A percentile compares a stretch with the other conserved stretches of the same genome.
Evolutionary conservation across 371 early-diverging fungal species (phyloP).

Genomic region (Dinochytrium kinnereticum): DNA sequence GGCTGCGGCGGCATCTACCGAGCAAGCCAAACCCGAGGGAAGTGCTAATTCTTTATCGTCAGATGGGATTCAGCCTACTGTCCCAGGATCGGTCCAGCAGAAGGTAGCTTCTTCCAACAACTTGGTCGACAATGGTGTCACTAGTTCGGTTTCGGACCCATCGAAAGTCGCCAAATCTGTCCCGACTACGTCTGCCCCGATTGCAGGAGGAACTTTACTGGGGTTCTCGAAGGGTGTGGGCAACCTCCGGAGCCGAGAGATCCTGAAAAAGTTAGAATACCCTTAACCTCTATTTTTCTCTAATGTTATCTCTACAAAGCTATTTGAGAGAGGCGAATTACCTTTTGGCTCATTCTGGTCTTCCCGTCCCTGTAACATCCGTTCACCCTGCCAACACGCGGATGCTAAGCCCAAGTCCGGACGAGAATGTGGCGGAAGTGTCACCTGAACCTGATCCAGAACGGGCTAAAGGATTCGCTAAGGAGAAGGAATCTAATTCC

Average conservation of each 20-base stretch:
- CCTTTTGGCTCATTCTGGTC: constrained; percentile 33
- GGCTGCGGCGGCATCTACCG: neutral
- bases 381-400: neutral
- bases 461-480: neutral
- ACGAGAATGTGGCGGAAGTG: neutral
- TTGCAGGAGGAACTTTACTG: constrained; percentile 37
- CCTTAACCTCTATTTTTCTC: neutral
- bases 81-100: constrained; percentile 19
- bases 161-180: neutral
- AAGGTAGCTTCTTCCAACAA: neutral
- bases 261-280: constrained; percentile 72
- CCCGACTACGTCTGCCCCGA: neutral
- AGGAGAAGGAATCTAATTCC: neutral
- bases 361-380: neutral
- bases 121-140: too few species aligned
- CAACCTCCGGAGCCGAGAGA: constrained; percentile 70
- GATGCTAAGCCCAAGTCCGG: neutral
- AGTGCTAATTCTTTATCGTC: neutral
- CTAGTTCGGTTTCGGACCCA: neutral
- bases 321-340: constrained; percentile 52
- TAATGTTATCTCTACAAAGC: constrained; percentile 19
- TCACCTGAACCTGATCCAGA: neutral
- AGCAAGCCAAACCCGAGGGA: neutral
- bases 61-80: neutral
- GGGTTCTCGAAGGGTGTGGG: constrained; percentile 54